Percentiles rank a stretch among this genome's conserved stretches.
These are phyloP conservation scores for Nepenthes alata DNA, from an alignment of 179 eudicot species.

Conservation along the genomic window DNA sequence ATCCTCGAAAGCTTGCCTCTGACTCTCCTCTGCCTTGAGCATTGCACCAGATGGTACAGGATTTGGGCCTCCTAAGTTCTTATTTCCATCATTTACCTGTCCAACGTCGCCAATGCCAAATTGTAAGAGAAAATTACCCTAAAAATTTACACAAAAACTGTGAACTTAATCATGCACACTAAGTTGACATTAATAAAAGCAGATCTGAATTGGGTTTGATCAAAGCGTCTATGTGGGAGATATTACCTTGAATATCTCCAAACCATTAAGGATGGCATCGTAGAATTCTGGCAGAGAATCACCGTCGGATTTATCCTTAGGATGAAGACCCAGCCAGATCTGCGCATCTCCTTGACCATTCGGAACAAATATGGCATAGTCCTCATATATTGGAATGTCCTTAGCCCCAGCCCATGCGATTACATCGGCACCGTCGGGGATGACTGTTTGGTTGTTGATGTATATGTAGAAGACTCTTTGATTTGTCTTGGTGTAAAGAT, in stretches of 20 bases:
- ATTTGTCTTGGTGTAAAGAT: slow-evolving; percentile 22
- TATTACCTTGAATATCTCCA: slow-evolving; percentile 39
- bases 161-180: too few relatives aligned
- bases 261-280: slow-evolving; percentile 52
- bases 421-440: slow-evolving; percentile 40
- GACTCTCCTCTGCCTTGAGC: slow-evolving; percentile 18
- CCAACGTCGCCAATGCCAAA: background rate
- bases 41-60: slow-evolving; percentile 29
- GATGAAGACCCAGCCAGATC: slow-evolving; percentile 34
- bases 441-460: slow-evolving; percentile 51
- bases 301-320: slow-evolving; percentile 12
- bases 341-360: slow-evolving; percentile 15
- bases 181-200: too few relatives aligned
- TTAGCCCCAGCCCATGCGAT: slow-evolving; percentile 40
- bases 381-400: slow-evolving; percentile 46
- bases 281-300: slow-evolving; percentile 28
- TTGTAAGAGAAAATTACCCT: too few relatives aligned
- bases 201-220: too few relatives aligned
- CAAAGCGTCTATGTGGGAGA: too few relatives aligned
- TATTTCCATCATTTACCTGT: slow-evolving; percentile 23
- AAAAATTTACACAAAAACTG: too few relatives aligned
- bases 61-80: slow-evolving; percentile 59
- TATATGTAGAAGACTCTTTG: slow-evolving; percentile 53
- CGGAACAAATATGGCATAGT: slow-evolving; percentile 27
- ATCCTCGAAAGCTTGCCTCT: slow-evolving; percentile 10